These are phyloP conservation scores for Zasmidium angulare DNA, from an alignment of 2,329 filamentous ascomycete species.

Conservation along the genomic window DNA sequence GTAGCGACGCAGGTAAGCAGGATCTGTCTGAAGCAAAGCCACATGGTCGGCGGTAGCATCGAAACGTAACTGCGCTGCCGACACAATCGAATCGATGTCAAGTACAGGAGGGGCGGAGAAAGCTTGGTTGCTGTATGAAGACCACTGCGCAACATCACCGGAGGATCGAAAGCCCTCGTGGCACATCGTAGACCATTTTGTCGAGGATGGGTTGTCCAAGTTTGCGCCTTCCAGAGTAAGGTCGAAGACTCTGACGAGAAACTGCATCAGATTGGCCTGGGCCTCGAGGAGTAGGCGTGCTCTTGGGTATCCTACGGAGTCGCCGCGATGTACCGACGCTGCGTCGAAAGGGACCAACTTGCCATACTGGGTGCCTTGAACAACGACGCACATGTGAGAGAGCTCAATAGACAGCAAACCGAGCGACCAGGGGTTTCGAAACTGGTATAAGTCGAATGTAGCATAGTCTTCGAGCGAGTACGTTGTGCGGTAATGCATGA, in stretches of 20 bases:
- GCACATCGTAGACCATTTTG: neutral
- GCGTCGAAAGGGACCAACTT: neutral
- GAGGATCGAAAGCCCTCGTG: neutral
- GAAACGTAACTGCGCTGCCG: neutral
- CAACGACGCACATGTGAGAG: neutral
- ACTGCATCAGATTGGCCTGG: neutral
- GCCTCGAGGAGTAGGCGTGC: constrained; percentile 1
- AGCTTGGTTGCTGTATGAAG: neutral
- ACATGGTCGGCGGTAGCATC: neutral
- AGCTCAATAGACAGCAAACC: neutral
- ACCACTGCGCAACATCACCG: constrained; percentile 1
- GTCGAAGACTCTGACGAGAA: neutral
- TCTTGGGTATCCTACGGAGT: neutral
- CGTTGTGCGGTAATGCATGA: neutral
- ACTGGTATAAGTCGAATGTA: neutral
- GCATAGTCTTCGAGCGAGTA: neutral
- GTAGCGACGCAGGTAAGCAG: neutral
- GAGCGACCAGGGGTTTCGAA: neutral
- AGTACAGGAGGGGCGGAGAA: neutral
- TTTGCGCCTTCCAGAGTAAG: constrained; percentile 1
- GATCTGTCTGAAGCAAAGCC: neutral
- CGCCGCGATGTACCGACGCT: neutral
- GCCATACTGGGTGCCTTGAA: neutral
- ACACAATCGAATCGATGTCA: neutral
- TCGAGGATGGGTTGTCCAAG: neutral